phyloP scores from a whole-genome alignment of 208 protist species.

The Trypanosoma platydactyli region DNA sequence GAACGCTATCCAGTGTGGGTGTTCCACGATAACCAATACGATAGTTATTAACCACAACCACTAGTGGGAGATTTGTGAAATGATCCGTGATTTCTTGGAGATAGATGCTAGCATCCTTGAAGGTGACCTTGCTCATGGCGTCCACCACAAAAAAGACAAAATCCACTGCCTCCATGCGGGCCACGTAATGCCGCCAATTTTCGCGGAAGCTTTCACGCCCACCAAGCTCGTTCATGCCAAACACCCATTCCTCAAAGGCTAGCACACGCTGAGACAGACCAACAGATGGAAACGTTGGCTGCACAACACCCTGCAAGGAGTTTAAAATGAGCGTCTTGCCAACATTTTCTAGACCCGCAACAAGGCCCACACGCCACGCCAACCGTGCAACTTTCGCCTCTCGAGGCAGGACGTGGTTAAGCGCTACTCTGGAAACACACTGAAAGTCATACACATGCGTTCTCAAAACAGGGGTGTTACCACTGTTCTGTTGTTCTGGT shows the following conservation, averaged over 20 bases:
- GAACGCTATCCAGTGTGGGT: conserved; percentile 42
- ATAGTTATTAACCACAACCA: conserved; percentile 88
- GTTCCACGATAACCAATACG: conserved; percentile 31
- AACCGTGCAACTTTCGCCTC: conserved; percentile 55
- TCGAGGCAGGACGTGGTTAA: conserved; percentile 68
- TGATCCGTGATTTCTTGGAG: conserved; percentile 51
- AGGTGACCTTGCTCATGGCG: conserved; percentile 38
- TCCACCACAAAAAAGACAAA: conserved; percentile 85
- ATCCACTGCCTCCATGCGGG: conserved; percentile 61
- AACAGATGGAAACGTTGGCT: conserved; percentile 73
- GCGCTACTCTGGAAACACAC: conserved; percentile 51
- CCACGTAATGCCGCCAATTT: conserved; percentile 79
- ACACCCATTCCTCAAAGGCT: conserved; percentile 84
- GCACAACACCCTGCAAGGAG: conserved; percentile 59
- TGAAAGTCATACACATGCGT: conserved; percentile 55
- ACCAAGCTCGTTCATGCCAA: conserved; percentile 76
- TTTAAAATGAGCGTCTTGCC: conserved; percentile 86
- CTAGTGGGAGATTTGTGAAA: conserved; percentile 53
- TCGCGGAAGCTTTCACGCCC: conserved; percentile 80
- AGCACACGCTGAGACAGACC: conserved; percentile 72
- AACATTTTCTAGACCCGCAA: conserved; percentile 78
- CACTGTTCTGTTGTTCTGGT: not conserved
- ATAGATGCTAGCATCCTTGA: conserved; percentile 55
- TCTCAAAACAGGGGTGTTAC: not conserved
- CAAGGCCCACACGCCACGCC: conserved; percentile 64